phyloP scores from a whole-genome alignment of 2,329 filamentous ascomycete genomes.

The Diaporthe helianthi region DNA sequence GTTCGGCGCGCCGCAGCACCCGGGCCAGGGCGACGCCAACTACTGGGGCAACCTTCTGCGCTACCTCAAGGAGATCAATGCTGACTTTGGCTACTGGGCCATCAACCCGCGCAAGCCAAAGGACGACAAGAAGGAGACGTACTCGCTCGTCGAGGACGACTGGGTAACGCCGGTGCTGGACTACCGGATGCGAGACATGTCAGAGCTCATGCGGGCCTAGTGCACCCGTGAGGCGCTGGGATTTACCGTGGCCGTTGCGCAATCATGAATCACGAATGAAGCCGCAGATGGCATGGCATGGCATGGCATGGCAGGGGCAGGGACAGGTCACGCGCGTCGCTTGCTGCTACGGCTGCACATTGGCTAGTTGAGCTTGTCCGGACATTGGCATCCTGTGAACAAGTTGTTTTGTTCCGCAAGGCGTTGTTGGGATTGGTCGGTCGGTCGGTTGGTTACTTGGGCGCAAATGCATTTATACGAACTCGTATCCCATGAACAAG shows the following conservation, averaged over 20 bases:
- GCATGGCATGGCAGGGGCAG: too few relatives aligned
- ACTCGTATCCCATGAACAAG: not conserved
- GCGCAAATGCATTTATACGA: not conserved
- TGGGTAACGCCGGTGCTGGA: slow-evolving; percentile 69
- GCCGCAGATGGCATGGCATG: not conserved
- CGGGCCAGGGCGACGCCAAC: slow-evolving; percentile 63
- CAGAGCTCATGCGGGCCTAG: slow-evolving; percentile 55
- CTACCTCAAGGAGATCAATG: slow-evolving; percentile 64
- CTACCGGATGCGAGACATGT: slow-evolving; percentile 68
- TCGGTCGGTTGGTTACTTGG: not conserved
- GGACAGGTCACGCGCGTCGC: not conserved
- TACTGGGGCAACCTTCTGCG: slow-evolving; percentile 71
- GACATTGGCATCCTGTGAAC: not conserved
- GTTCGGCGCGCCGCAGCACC: slow-evolving; percentile 64
- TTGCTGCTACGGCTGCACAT: not conserved
- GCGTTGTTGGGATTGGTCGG: slow-evolving; percentile 1
- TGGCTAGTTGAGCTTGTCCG: not conserved
- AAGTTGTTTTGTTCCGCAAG: not conserved
- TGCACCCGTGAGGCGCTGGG: slow-evolving; percentile 16
- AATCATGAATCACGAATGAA: not conserved
- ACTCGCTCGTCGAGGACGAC: slow-evolving; percentile 67
- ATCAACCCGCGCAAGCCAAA: slow-evolving; percentile 71
- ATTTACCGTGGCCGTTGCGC: not conserved
- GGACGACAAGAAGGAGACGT: slow-evolving; percentile 63
- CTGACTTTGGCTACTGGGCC: slow-evolving; percentile 75